phyloP scores from a whole-genome alignment of 2,329 filamentous ascomycete genomes.

The Pestalotiopsis sp. region DNA sequence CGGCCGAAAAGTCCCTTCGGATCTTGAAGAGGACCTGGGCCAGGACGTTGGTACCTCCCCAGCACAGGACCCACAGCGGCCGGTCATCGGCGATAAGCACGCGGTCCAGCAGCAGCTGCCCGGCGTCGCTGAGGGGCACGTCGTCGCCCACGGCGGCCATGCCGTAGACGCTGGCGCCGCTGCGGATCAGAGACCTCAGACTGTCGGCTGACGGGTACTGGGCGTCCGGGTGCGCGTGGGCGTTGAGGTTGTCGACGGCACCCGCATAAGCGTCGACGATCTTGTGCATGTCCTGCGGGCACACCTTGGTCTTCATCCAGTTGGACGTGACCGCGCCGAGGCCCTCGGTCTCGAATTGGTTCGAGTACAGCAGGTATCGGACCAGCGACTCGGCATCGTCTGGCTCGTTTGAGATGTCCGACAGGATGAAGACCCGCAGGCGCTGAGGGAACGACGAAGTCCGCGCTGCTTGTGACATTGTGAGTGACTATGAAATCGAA shows the following conservation, averaged over 20 bases:
- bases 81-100: slow-evolving; percentile 30
- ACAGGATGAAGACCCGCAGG: slow-evolving; percentile 35
- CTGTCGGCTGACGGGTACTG: slow-evolving; percentile 43
- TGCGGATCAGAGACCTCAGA: slow-evolving; percentile 36
- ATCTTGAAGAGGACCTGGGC: slow-evolving; percentile 49
- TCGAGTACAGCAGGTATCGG: slow-evolving; percentile 37
- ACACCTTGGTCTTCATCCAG: slow-evolving; percentile 44
- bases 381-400: slow-evolving; percentile 39
- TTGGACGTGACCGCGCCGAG: slow-evolving; percentile 42
- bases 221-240: slow-evolving; percentile 46
- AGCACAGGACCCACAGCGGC: slow-evolving; percentile 54
- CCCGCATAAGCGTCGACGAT: slow-evolving; percentile 46
- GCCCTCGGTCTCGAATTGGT: slow-evolving; percentile 40
- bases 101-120: slow-evolving; percentile 41
- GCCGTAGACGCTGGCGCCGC: slow-evolving; percentile 40
- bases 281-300: slow-evolving; percentile 44
- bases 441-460: slow-evolving; percentile 11
- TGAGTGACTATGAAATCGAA: neutral
- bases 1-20: slow-evolving; percentile 28
- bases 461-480: slow-evolving; percentile 2
- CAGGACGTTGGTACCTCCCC: slow-evolving; percentile 57
- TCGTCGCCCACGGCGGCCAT: slow-evolving; percentile 34
- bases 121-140: slow-evolving; percentile 39
- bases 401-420: slow-evolving; percentile 40
- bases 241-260: slow-evolving; percentile 49